Percentiles rank a stretch among this genome's conserved stretches.
Conservation (phyloP, 2,329 filamentous ascomycete genomes). For the Nemania serpens region DNA sequence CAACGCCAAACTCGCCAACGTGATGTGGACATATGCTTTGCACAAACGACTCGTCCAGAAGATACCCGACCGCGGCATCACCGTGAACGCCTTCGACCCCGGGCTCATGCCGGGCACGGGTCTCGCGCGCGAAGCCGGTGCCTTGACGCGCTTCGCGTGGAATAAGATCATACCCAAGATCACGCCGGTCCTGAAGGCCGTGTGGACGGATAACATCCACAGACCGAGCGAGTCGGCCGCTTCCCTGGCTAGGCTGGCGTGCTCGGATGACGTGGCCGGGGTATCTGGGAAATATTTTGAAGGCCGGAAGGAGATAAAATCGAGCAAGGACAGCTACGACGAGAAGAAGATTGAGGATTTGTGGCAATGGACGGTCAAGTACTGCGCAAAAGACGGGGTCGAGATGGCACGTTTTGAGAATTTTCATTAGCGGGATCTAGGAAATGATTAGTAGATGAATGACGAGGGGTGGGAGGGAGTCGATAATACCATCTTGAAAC, state of each 20-base stretch:
- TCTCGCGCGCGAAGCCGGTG: conserved; percentile 43
- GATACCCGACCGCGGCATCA: conserved; percentile 37
- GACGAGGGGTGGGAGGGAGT: too few species aligned
- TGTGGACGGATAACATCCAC: conserved; percentile 45
- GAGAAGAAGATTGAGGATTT: conserved; percentile 53
- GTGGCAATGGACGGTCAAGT: conserved; percentile 50
- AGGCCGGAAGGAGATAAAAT: conserved; percentile 45
- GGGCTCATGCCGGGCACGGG: conserved; percentile 55
- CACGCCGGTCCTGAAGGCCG: conserved; percentile 43
- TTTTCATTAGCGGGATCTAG: neutral
- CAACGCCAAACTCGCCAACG: conserved; percentile 52
- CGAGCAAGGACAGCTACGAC: conserved; percentile 50
- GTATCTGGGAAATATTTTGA: conserved; percentile 52
- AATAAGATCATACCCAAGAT: conserved; percentile 42
- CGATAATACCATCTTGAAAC: too few species aligned
- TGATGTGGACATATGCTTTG: conserved; percentile 54
- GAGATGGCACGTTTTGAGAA: conserved; percentile 25
- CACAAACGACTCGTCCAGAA: conserved; percentile 41
- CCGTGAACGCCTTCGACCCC: conserved; percentile 51
- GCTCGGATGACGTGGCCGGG: conserved; percentile 39
- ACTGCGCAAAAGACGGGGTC: conserved; percentile 13
- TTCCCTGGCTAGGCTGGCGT: conserved; percentile 48
- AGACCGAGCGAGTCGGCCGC: conserved; percentile 46
- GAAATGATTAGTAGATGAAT: too few species aligned
- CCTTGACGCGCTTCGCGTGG: conserved; percentile 43